Conservation (phyloP, 768 basidiomycete species). For the Amanita subjunquillea region DNA sequence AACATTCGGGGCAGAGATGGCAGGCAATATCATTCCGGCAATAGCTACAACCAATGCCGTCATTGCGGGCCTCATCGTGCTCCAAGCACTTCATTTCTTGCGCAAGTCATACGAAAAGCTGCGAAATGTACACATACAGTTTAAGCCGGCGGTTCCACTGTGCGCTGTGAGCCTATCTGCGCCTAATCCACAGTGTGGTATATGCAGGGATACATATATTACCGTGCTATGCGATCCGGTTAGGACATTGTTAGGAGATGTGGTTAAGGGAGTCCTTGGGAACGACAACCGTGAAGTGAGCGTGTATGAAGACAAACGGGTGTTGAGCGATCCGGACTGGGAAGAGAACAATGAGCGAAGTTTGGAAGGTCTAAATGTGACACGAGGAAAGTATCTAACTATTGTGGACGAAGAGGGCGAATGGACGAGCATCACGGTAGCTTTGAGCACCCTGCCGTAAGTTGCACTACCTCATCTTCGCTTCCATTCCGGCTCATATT, state of each 20-base stretch:
- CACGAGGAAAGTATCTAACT: constrained; percentile 76
- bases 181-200: constrained; percentile 72
- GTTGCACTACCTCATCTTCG: constrained; percentile 22
- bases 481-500: not conserved
- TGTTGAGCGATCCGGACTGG: constrained; percentile 90
- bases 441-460: constrained; percentile 60
- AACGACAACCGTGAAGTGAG: constrained; percentile 54
- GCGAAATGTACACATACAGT: constrained; percentile 71
- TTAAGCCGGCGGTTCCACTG: constrained; percentile 72
- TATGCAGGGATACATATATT: constrained; percentile 82
- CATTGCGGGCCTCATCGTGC: constrained; percentile 87
- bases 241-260: constrained; percentile 57
- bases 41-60: constrained; percentile 99
- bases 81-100: constrained; percentile 83
- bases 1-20: constrained; percentile 63
- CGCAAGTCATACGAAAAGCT: constrained; percentile 49
- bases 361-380: constrained; percentile 71
- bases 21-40: constrained; percentile 98
- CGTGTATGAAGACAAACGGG: constrained; percentile 78
- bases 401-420: constrained; percentile 86
- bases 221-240: constrained; percentile 65
- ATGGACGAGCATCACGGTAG: constrained; percentile 61
- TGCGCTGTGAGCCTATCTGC: constrained; percentile 52
- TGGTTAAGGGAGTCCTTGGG: constrained; percentile 61
- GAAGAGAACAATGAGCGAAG: constrained; percentile 81